A percentile compares a stretch with the other conserved stretches of the same genome.
Evolutionary conservation across 768 basidiomycete genomes (phyloP).

Genomic region (Mycena pura): DNA sequence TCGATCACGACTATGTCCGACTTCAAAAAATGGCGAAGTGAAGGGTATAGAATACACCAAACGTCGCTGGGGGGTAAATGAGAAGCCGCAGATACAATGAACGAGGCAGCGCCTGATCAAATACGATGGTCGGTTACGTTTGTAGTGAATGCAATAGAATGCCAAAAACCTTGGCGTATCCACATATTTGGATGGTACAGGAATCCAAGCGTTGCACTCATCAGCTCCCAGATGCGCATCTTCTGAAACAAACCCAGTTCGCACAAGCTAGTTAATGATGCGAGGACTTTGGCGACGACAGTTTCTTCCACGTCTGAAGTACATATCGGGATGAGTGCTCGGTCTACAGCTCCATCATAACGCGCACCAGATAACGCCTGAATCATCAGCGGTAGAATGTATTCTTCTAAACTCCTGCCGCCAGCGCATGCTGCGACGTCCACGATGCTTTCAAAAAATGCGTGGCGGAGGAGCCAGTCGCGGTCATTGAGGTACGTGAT

Average conservation of each 20-base stretch:
- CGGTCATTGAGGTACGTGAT: slow-evolving; percentile 88
- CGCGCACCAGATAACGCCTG: slow-evolving; percentile 88
- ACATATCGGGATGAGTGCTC: neutral
- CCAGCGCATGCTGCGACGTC: slow-evolving; percentile 96
- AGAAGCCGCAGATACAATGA: slow-evolving; percentile 85
- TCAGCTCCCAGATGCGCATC: slow-evolving; percentile 96
- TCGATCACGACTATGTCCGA: slow-evolving; percentile 81
- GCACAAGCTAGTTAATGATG: slow-evolving; percentile 85
- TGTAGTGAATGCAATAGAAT: neutral
- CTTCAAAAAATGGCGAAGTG: slow-evolving; percentile 82
- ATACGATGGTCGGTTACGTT: neutral
- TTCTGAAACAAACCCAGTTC: slow-evolving; percentile 91
- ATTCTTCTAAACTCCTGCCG: slow-evolving; percentile 90
- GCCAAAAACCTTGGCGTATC: slow-evolving; percentile 92
- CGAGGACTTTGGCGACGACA: slow-evolving; percentile 90
- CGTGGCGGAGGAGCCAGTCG: slow-evolving; percentile 90
- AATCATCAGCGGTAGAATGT: slow-evolving; percentile 95
- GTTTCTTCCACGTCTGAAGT: slow-evolving; percentile 89
- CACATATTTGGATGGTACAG: slow-evolving; percentile 95
- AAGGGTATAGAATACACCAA: slow-evolving; percentile 97
- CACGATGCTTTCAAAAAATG: slow-evolving; percentile 95
- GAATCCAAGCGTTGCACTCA: slow-evolving; percentile 87
- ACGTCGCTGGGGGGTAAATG: slow-evolving; percentile 87
- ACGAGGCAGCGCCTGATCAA: slow-evolving; percentile 78
- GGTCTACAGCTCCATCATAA: neutral